phyloP scores from a whole-genome alignment of 2,329 filamentous ascomycete genomes.

The Ceratocystis eucalypticola region DNA sequence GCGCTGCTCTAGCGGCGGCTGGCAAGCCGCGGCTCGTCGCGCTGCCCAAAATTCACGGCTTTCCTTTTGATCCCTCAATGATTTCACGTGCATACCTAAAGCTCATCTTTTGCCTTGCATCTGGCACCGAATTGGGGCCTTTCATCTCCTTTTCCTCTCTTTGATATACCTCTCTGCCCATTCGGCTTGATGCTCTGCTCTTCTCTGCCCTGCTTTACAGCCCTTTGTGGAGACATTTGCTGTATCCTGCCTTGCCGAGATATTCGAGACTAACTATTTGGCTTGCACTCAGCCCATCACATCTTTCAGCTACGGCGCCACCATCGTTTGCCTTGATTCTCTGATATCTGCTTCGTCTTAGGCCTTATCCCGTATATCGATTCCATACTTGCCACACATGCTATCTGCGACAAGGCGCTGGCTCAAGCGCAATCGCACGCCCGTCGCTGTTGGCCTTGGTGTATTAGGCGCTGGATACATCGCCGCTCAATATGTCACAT shows the following conservation, averaged over 20 bases:
- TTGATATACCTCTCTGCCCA: background rate
- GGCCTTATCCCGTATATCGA: background rate
- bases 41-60: background rate
- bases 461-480: conserved; percentile 83
- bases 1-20: background rate
- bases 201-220: background rate
- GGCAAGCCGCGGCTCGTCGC: background rate
- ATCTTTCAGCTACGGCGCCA: too few species aligned
- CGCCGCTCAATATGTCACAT: conserved; percentile 80
- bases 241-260: background rate
- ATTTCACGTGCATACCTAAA: conserved; percentile 3
- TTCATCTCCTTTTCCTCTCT: background rate
- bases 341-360: background rate
- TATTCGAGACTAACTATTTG: too few species aligned
- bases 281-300: too few species aligned
- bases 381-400: conserved; percentile 31
- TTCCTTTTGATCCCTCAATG: background rate
- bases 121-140: background rate
- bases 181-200: background rate
- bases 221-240: too few species aligned
- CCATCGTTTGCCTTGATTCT: too few species aligned
- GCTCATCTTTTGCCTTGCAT: background rate
- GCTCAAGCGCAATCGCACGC: conserved; percentile 82
- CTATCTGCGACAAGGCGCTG: conserved; percentile 68
- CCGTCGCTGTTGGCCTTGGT: conserved; percentile 75